These are phyloP conservation scores for Brassica nigra DNA, from an alignment of 345 rosid species.

Conservation along the genomic window DNA sequence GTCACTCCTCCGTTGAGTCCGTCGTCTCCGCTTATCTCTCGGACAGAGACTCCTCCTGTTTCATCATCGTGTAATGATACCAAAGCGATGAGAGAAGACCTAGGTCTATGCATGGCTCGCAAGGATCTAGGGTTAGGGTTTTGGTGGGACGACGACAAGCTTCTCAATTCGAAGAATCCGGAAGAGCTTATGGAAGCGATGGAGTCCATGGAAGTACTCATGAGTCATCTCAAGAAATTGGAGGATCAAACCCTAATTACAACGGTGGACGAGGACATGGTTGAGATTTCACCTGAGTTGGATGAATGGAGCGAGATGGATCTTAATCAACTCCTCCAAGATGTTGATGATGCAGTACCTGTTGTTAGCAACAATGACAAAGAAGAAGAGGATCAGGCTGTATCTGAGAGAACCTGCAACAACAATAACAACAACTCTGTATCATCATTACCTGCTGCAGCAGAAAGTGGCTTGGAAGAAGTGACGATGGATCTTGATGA, in stretches of 20 bases:
- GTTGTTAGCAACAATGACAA: not conserved
- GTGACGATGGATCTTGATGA: not conserved
- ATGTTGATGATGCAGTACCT: not conserved
- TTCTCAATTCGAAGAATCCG: not conserved
- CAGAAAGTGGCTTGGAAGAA: not conserved
- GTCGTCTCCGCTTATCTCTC: slow-evolving; percentile 5
- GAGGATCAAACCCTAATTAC: not conserved
- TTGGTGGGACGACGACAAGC: slow-evolving; percentile 3
- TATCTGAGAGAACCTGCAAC: not conserved
- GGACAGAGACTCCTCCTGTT: not conserved
- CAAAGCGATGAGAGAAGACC: slow-evolving; percentile 12
- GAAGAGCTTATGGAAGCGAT: not conserved
- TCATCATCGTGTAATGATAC: not conserved
- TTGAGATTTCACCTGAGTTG: not conserved
- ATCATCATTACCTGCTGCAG: not conserved
- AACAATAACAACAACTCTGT: not conserved
- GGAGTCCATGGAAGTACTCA: not conserved
- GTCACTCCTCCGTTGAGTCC: slow-evolving; percentile 5
- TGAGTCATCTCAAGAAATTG: not conserved
- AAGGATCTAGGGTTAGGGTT: slow-evolving; percentile 11
- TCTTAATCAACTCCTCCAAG: not conserved
- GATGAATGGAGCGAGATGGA: not conserved
- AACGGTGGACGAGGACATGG: not conserved
- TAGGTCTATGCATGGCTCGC: not conserved
- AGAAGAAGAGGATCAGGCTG: not conserved